These are phyloP conservation scores for Cystoisospora suis DNA, from an alignment of 169 alveolate species.

Conservation along the genomic window DNA sequence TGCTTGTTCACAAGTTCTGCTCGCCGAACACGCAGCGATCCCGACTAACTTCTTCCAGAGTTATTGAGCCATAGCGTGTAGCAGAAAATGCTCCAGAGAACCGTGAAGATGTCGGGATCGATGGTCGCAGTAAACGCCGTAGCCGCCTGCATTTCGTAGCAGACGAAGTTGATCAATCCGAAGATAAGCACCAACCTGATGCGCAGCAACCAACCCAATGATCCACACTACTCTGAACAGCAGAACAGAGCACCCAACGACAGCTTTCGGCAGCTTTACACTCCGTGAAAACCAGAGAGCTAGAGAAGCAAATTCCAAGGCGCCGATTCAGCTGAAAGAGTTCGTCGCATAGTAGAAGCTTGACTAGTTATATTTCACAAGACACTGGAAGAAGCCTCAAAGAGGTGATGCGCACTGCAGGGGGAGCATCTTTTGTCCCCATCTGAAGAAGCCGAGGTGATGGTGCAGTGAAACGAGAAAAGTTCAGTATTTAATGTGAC, in stretches of 20 bases:
- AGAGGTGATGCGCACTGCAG: no score
- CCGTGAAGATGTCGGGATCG: conserved; percentile 59
- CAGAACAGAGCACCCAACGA: not conserved
- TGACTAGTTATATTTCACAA: no score
- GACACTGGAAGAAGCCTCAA: no score
- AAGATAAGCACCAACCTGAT: conserved; percentile 48
- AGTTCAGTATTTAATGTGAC: no score
- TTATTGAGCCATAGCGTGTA: conserved; percentile 53
- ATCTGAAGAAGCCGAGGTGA: no score
- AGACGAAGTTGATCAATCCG: conserved; percentile 52
- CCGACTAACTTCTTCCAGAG: conserved; percentile 43
- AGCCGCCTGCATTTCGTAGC: conserved; percentile 56
- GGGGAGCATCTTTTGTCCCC: no score
- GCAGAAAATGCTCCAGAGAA: conserved; percentile 54
- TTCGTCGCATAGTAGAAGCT: no score
- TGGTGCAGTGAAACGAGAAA: no score
- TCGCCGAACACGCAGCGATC: no score
- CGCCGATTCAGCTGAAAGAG: no score
- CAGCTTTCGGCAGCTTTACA: not conserved
- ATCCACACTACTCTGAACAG: not conserved
- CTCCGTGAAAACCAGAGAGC: no score
- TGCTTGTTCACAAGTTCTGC: not conserved
- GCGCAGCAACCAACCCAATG: not conserved
- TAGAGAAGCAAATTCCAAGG: no score
- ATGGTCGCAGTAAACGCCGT: conserved; percentile 61